phyloP scores from a whole-genome alignment of 106 monocot genomes.

The Platanthera zijinensis region DNA sequence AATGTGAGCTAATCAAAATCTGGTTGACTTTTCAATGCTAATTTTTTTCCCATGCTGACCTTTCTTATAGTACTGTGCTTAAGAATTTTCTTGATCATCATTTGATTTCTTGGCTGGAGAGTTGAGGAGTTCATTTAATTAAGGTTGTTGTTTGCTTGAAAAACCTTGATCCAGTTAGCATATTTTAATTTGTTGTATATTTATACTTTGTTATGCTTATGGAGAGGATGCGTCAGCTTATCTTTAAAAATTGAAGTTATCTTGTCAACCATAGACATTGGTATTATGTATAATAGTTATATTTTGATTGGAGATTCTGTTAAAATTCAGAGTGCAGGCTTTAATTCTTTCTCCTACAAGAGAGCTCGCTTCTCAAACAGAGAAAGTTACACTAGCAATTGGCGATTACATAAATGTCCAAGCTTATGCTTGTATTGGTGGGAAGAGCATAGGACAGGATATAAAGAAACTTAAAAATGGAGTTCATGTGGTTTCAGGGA shows the following conservation, averaged over 20 bases:
- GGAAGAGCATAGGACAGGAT: constrained; percentile 95
- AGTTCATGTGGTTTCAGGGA: constrained; percentile 96
- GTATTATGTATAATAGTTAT: background rate
- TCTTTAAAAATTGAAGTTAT: background rate
- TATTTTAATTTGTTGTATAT: background rate
- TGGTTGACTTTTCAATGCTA: background rate
- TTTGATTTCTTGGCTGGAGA: background rate
- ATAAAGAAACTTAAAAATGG: constrained; percentile 87
- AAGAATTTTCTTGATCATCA: background rate
- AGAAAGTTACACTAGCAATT: constrained; percentile 86
- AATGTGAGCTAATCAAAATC: background rate
- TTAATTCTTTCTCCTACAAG: constrained; percentile 94
- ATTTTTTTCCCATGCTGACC: background rate
- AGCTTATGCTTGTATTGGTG: constrained; percentile 91
- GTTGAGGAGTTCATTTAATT: background rate
- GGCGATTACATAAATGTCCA: constrained; percentile 82
- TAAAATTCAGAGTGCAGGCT: constrained; percentile 68
- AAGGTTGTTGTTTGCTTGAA: background rate
- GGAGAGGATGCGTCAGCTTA: background rate
- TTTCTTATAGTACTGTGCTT: background rate
- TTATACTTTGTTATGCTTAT: too few relatives aligned
- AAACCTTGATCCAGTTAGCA: background rate
- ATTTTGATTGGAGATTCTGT: background rate
- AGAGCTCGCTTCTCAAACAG: constrained; percentile 91
- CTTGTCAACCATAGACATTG: background rate